Conservation (phyloP, 495 filamentous ascomycete species). For the Daldinia loculata region DNA sequence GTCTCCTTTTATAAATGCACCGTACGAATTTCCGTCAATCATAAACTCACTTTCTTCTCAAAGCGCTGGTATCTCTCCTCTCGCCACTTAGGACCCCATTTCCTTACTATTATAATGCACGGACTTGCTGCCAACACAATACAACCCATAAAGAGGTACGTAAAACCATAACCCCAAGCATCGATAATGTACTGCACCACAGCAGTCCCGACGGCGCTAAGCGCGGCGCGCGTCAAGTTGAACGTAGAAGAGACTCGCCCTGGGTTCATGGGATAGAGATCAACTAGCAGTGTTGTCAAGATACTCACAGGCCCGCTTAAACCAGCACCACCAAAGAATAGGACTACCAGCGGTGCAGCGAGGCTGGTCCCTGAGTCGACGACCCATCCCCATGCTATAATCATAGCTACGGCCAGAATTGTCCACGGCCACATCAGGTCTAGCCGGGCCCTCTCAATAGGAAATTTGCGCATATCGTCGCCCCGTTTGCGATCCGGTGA, state of each 20-base stretch:
- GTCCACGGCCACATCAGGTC: slow-evolving; percentile 8
- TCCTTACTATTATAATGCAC: slow-evolving; percentile 4
- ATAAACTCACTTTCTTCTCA: neutral
- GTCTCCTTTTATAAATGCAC: no score
- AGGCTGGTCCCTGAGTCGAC: neutral
- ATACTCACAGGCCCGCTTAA: neutral
- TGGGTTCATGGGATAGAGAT: slow-evolving; percentile 19
- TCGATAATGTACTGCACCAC: slow-evolving; percentile 17
- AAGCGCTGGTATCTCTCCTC: slow-evolving; percentile 13
- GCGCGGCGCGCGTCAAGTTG: slow-evolving; percentile 9
- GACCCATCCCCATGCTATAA: slow-evolving; percentile 6
- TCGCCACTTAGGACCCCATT: slow-evolving; percentile 15
- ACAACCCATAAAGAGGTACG: slow-evolving; percentile 11
- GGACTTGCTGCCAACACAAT: slow-evolving; percentile 8
- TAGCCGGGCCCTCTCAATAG: slow-evolving; percentile 3
- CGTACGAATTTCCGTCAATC: neutral
- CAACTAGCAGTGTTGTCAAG: slow-evolving; percentile 5
- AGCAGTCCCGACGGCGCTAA: slow-evolving; percentile 6
- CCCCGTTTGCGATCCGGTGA: slow-evolving; percentile 3
- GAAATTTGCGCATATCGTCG: slow-evolving; percentile 3
- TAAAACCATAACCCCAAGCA: slow-evolving; percentile 11
- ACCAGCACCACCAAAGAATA: slow-evolving; percentile 7
- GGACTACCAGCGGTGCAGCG: neutral
- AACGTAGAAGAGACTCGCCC: slow-evolving; percentile 5
- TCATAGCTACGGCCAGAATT: neutral